These are phyloP conservation scores for Diplocarpon rosae DNA, from an alignment of 2,329 filamentous ascomycete genomes.

Conservation along the genomic window DNA sequence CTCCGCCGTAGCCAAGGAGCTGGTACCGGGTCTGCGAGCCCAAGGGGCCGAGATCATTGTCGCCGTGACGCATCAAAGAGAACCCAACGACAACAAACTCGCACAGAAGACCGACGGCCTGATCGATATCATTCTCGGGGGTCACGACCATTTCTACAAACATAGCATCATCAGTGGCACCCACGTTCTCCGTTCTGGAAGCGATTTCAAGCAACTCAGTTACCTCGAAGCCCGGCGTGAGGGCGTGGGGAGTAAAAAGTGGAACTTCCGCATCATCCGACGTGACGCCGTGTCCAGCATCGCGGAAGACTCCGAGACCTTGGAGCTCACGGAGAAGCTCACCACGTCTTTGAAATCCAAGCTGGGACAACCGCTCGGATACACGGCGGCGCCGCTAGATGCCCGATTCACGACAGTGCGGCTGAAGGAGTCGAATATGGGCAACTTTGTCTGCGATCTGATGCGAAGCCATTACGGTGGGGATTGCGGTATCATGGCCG, in stretches of 20 bases:
- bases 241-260: slow-evolving; percentile 6
- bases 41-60: slow-evolving; percentile 9
- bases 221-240: slow-evolving; percentile 9
- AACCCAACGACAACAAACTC: slow-evolving; percentile 12
- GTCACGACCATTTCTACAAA: slow-evolving; percentile 11
- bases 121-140: slow-evolving; percentile 10
- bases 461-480: slow-evolving; percentile 11
- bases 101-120: slow-evolving; percentile 10
- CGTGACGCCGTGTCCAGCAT: slow-evolving; percentile 7
- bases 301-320: slow-evolving; percentile 4
- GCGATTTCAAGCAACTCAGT: slow-evolving; percentile 12
- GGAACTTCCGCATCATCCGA: slow-evolving; percentile 9
- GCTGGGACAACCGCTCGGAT: slow-evolving; percentile 9
- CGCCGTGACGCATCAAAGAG: slow-evolving; percentile 10
- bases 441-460: slow-evolving; percentile 10
- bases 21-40: slow-evolving; percentile 10
- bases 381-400: slow-evolving; percentile 8
- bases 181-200: slow-evolving; percentile 10
- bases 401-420: slow-evolving; percentile 10
- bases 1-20: slow-evolving; percentile 9
- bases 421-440: slow-evolving; percentile 11
- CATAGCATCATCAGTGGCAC: slow-evolving; percentile 10
- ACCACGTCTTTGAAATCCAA: slow-evolving; percentile 9
- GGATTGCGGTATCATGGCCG: slow-evolving; percentile 10
- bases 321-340: slow-evolving; percentile 7